Conservation (phyloP, 2,329 filamentous ascomycete species). For the Microdochium bolleyi region DNA sequence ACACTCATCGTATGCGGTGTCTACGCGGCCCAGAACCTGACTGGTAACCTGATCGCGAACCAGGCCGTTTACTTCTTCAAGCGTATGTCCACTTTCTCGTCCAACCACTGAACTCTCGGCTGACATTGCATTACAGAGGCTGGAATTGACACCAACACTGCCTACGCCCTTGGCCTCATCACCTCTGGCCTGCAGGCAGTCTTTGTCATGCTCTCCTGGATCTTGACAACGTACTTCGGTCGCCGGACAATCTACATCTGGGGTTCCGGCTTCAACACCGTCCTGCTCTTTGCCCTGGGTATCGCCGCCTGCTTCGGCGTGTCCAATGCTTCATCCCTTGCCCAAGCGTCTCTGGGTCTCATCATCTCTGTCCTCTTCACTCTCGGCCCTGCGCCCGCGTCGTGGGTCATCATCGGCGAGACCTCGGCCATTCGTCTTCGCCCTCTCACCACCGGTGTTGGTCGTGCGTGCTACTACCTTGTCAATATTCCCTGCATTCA, state of each 20-base stretch:
- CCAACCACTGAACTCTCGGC: no score
- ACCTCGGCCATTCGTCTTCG: slow-evolving; percentile 57
- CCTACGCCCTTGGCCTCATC: background rate
- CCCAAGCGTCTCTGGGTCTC: slow-evolving; percentile 54
- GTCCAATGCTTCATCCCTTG: slow-evolving; percentile 32
- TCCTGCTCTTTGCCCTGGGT: slow-evolving; percentile 33
- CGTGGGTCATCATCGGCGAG: slow-evolving; percentile 61
- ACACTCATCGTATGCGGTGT: slow-evolving; percentile 48
- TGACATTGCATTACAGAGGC: slow-evolving; percentile 37
- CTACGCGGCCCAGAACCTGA: slow-evolving; percentile 53
- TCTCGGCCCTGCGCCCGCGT: slow-evolving; percentile 53
- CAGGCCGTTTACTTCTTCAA: slow-evolving; percentile 55
- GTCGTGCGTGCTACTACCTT: slow-evolving; percentile 56
- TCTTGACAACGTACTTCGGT: slow-evolving; percentile 55
- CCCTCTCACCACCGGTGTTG: slow-evolving; percentile 57
- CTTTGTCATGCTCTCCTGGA: slow-evolving; percentile 59
- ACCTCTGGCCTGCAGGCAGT: slow-evolving; percentile 33
- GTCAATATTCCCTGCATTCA: slow-evolving; percentile 61
- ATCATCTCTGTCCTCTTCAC: slow-evolving; percentile 60
- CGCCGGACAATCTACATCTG: background rate
- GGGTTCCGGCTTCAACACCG: background rate
- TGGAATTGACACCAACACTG: slow-evolving; percentile 31
- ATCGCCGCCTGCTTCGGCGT: slow-evolving; percentile 44
- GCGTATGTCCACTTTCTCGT: slow-evolving; percentile 29
- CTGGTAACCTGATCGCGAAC: slow-evolving; percentile 55